Conservation (phyloP, 1,139 yeast genomes). For the Martiniozyma asiatica region DNA sequence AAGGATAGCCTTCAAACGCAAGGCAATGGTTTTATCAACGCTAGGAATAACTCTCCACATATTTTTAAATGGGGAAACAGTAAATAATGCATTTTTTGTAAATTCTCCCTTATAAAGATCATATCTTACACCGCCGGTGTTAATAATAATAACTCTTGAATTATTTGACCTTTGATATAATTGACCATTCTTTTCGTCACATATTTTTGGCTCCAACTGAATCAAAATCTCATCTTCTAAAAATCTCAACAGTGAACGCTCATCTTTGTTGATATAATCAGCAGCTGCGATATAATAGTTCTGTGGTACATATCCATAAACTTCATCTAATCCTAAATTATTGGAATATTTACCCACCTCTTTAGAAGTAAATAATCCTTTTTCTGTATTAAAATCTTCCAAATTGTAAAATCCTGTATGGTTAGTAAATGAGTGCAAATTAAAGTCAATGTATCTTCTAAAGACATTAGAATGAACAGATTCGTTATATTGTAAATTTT, state of each 20-base stretch:
- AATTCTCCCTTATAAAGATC: constrained; percentile 81
- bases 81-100: constrained; percentile 69
- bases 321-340: constrained; percentile 40
- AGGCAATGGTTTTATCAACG: constrained; percentile 41
- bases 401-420: constrained; percentile 40
- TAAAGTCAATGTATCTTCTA: constrained; percentile 75
- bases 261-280: constrained; percentile 47
- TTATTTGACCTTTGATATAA: too few relatives aligned
- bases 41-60: constrained; percentile 52
- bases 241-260: constrained; percentile 47
- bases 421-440: constrained; percentile 49
- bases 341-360: constrained; percentile 34
- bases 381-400: constrained; percentile 30
- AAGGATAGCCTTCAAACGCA: constrained; percentile 33
- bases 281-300: constrained; percentile 62
- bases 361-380: constrained; percentile 39
- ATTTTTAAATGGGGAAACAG: constrained; percentile 78
- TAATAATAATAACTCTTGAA: constrained; percentile 57
- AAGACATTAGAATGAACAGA: constrained; percentile 3
- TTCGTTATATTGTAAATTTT: constrained; percentile 9
- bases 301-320: constrained; percentile 53
- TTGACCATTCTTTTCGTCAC: constrained; percentile 12
- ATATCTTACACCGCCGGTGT: constrained; percentile 84
- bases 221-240: constrained; percentile 50
- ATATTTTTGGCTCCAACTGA: constrained; percentile 30